Conservation (phyloP, 768 basidiomycete species). For the Leccinum truebloodii region DNA sequence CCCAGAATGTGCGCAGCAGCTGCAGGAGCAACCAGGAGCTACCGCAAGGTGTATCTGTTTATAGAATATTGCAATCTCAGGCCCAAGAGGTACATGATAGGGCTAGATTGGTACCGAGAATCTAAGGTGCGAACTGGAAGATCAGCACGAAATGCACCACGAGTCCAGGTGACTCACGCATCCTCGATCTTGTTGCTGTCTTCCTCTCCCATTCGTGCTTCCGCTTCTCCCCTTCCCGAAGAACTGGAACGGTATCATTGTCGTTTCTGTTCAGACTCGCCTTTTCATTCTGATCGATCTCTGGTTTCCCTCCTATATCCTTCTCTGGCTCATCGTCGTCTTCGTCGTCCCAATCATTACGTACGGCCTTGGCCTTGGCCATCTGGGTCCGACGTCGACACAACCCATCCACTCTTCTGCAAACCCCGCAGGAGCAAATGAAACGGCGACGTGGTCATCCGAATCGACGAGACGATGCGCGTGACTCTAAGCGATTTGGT, state of each 20-base stretch:
- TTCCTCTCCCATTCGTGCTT: neutral
- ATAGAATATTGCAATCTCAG: too few relatives aligned
- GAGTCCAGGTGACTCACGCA: neutral
- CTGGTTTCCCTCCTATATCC: neutral
- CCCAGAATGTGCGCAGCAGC: too few relatives aligned
- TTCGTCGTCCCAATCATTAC: slow-evolving; percentile 62
- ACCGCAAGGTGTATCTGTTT: too few relatives aligned
- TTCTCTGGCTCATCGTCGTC: slow-evolving; percentile 29
- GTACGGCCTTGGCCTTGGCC: slow-evolving; percentile 21
- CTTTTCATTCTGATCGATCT: too few relatives aligned
- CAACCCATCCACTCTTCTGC: slow-evolving; percentile 3
- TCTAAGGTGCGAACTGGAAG: too few relatives aligned
- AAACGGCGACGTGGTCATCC: neutral
- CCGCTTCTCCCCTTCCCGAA: too few relatives aligned
- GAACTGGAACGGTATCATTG: neutral
- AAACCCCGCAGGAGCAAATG: neutral
- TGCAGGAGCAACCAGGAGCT: too few relatives aligned
- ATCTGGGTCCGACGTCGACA: slow-evolving; percentile 1
- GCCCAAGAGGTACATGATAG: neutral
- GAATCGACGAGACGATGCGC: neutral
- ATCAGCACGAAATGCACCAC: slow-evolving; percentile 15
- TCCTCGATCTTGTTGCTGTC: slow-evolving; percentile 45
- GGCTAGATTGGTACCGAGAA: too few relatives aligned
- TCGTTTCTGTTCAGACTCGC: neutral
- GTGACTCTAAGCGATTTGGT: neutral